These are phyloP conservation scores for Xerocomus amazonicus DNA, from an alignment of 1,284 basidiomycete genomes.

Conservation along the genomic window DNA sequence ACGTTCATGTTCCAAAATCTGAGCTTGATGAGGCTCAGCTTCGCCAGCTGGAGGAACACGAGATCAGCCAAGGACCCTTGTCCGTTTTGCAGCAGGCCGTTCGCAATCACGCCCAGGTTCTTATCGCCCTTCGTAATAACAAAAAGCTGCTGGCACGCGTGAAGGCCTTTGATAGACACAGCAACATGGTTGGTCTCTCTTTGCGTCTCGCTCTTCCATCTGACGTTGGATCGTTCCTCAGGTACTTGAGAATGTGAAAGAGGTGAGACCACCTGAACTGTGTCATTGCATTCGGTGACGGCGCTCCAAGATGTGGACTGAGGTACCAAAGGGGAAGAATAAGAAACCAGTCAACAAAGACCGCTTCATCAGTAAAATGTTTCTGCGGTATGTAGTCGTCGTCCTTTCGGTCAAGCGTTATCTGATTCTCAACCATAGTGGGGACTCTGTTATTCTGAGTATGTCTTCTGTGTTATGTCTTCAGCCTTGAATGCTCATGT, in stretches of 20 bases:
- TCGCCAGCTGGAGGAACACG: conserved; percentile 92
- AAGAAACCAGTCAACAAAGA: conserved; percentile 99
- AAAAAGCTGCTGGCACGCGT: conserved; percentile 97
- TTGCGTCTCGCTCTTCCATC: conserved; percentile 1
- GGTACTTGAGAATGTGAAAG: conserved; percentile 97
- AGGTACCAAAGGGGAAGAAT: conserved; percentile 95
- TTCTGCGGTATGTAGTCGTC: conserved; percentile 60
- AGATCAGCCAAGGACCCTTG: conserved; percentile 94
- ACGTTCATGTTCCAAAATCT: conserved; percentile 94
- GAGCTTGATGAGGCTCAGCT: conserved; percentile 97
- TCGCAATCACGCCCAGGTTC: conserved; percentile 95
- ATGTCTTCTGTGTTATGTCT: conserved; percentile 36
- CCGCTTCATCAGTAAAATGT: conserved; percentile 99
- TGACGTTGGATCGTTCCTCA: conserved; percentile 32
- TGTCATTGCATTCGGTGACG: conserved; percentile 6
- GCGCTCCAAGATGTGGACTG: conserved; percentile 90
- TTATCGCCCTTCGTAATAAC: conserved; percentile 97
- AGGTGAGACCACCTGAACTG: conserved; percentile 49
- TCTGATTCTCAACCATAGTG: conserved; percentile 44
- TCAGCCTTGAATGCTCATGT: conserved; percentile 16
- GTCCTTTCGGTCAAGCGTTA: conserved; percentile 7
- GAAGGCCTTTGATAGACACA: conserved; percentile 98
- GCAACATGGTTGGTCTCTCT: conserved; percentile 81
- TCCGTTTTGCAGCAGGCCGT: conserved; percentile 99
- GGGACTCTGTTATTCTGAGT: conserved; percentile 95